Evolutionary conservation across 1,139 yeast species (phyloP).

Genomic region (Kluyveromyces marxianus): DNA sequence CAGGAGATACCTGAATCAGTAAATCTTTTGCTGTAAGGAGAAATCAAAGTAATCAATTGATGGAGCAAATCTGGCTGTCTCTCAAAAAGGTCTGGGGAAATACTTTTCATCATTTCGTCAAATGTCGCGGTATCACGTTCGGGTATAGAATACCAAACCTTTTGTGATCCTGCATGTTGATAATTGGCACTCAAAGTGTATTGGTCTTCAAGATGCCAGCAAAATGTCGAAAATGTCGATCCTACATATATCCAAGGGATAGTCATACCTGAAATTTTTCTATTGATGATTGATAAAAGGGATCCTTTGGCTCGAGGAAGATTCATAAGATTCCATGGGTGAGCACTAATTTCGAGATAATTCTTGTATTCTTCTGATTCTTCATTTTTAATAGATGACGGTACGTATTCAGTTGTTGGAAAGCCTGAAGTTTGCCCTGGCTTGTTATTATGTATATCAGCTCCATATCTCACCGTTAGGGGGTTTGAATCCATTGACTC

Average conservation of each 20-base stretch:
- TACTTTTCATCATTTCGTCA: slow-evolving; percentile 44
- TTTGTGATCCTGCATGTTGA: slow-evolving; percentile 67
- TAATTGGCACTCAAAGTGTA: slow-evolving; percentile 72
- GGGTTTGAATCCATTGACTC: slow-evolving; percentile 38
- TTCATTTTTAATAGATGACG: slow-evolving; percentile 21
- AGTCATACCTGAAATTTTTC: slow-evolving; percentile 72
- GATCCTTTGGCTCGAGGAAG: slow-evolving; percentile 63
- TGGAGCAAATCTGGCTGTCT: slow-evolving; percentile 85
- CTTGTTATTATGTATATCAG: slow-evolving; percentile 58
- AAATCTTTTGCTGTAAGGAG: slow-evolving; percentile 47
- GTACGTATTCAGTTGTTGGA: slow-evolving; percentile 34
- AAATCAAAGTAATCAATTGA: slow-evolving; percentile 73
- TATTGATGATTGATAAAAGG: slow-evolving; percentile 49
- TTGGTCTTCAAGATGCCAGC: slow-evolving; percentile 85
- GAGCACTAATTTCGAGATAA: slow-evolving; percentile 38
- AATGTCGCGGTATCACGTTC: slow-evolving; percentile 45
- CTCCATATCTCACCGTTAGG: slow-evolving; percentile 63
- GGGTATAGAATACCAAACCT: slow-evolving; percentile 77
- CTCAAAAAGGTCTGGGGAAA: slow-evolving; percentile 77
- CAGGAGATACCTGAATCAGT: slow-evolving; percentile 48
- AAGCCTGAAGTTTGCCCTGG: slow-evolving; percentile 67
- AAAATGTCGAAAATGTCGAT: slow-evolving; percentile 64
- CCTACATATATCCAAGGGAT: slow-evolving; percentile 79
- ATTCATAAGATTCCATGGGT: slow-evolving; percentile 61
- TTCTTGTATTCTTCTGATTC: slow-evolving; percentile 24